These are phyloP conservation scores for Tuctoria greenei DNA, from an alignment of 176 grass and related monocot genomes.

Conservation along the genomic window DNA sequence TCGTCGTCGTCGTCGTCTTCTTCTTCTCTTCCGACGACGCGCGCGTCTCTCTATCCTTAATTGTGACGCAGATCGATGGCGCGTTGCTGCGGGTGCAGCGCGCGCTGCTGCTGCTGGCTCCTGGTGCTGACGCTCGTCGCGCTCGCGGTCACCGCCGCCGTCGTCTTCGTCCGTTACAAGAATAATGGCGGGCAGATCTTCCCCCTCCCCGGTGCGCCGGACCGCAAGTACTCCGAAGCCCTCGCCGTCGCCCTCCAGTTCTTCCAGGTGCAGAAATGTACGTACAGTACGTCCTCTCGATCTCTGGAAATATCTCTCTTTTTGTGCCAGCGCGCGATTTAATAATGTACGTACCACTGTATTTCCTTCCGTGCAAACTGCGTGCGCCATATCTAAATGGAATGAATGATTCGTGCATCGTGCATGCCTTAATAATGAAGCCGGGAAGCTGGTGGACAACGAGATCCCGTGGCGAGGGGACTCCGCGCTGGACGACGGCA, in stretches of 20 bases:
- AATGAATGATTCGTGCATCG: too few relatives aligned
- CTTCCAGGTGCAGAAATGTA: constrained; percentile 96
- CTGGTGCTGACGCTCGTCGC: constrained; percentile 52
- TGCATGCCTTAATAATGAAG: constrained; percentile 24
- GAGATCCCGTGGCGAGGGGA: constrained; percentile 81
- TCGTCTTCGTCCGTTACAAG: constrained; percentile 54
- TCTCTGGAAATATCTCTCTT: too few relatives aligned
- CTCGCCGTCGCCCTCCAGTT: constrained; percentile 71
- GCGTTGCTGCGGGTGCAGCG: constrained; percentile 38
- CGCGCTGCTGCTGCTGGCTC: constrained; percentile 63
- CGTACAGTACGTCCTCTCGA: constrained; percentile 16
- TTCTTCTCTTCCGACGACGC: too few relatives aligned
- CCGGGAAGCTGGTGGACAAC: constrained; percentile 78
- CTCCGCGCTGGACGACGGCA: constrained; percentile 71
- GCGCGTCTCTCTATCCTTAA: background rate
- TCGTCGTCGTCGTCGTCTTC: background rate
- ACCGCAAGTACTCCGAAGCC: constrained; percentile 61
- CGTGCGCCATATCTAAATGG: background rate
- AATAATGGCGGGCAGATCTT: constrained; percentile 43
- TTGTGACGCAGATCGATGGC: constrained; percentile 36
- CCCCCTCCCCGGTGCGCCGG: constrained; percentile 34
- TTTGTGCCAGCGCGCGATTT: too few relatives aligned
- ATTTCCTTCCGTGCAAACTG: background rate
- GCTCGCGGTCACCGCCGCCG: constrained; percentile 47
- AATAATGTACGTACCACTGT: too few relatives aligned